A percentile compares a stretch with the other conserved stretches of the same genome.
These are phyloP conservation scores for Leccinum rimulosum DNA, from an alignment of 768 basidiomycete species.

Conservation along the genomic window DNA sequence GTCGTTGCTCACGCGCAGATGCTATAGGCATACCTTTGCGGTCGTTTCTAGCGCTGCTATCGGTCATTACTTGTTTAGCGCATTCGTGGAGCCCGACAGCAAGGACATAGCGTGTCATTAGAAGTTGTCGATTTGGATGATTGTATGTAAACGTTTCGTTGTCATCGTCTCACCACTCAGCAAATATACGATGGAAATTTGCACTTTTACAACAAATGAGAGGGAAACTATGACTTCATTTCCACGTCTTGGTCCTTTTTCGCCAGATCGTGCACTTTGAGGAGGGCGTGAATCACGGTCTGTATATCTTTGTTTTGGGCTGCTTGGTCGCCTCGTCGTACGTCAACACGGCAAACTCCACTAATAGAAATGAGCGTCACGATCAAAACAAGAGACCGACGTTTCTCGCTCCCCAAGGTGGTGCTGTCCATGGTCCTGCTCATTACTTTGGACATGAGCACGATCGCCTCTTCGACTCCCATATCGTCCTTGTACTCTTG, in stretches of 20 bases:
- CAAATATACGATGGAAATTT: neutral
- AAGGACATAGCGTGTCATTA: constrained; percentile 84
- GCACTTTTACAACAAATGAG: neutral
- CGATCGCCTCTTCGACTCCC: constrained; percentile 85
- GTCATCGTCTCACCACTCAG: neutral
- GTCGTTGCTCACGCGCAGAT: neutral
- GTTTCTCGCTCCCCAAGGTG: constrained; percentile 92
- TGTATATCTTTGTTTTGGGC: constrained; percentile 90
- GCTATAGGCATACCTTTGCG: constrained; percentile 69
- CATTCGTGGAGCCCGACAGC: constrained; percentile 58
- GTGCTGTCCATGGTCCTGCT: constrained; percentile 99
- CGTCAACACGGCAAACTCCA: constrained; percentile 95
- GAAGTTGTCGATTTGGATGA: constrained; percentile 9
- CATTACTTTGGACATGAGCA: constrained; percentile 91
- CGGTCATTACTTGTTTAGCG: constrained; percentile 78
- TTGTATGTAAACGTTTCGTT: neutral
- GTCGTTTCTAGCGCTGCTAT: constrained; percentile 79
- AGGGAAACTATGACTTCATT: constrained; percentile 51
- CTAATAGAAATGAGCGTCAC: constrained; percentile 39
- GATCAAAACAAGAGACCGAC: constrained; percentile 50
- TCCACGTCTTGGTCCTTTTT: constrained; percentile 86
- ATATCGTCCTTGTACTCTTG: constrained; percentile 99
- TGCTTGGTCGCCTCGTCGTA: constrained; percentile 73
- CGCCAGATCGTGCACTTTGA: constrained; percentile 74
- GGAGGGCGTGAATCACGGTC: constrained; percentile 79